Percentiles rank a stretch among this genome's conserved stretches.
These are phyloP conservation scores for Macrolepiota albuminosa DNA, from an alignment of 768 basidiomycete genomes.

Conservation along the genomic window DNA sequence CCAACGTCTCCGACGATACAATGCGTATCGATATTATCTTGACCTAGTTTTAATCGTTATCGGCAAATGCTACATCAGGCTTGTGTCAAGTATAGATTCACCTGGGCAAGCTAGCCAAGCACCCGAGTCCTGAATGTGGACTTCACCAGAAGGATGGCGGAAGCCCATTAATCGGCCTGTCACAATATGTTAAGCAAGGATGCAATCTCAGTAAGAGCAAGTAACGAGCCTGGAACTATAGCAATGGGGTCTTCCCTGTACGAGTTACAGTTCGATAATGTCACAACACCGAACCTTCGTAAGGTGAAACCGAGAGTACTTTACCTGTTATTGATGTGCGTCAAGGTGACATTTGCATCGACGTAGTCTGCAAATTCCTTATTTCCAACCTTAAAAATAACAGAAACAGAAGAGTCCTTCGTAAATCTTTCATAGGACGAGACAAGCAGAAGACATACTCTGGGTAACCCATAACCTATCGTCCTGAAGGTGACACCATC, in stretches of 20 bases:
- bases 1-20: conserved; percentile 53
- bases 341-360: conserved; percentile 42
- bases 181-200: not conserved
- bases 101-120: conserved; percentile 57
- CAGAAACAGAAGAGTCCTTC: not conserved
- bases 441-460: conserved; percentile 29
- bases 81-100: conserved; percentile 10
- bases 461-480: conserved; percentile 39
- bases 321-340: conserved; percentile 58
- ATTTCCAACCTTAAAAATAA: conserved; percentile 42
- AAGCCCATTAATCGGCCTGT: conserved; percentile 25
- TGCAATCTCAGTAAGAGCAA: not conserved
- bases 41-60: conserved; percentile 28
- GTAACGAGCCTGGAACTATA: conserved; percentile 31
- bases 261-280: not conserved
- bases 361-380: conserved; percentile 60
- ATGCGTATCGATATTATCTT: conserved; percentile 48
- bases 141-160: conserved; percentile 43
- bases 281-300: not conserved
- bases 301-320: conserved; percentile 1
- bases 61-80: not conserved
- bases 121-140: conserved; percentile 43
- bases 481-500: conserved; percentile 30
- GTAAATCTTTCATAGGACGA: conserved; percentile 7
- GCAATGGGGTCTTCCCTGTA: conserved; percentile 35